Base-by-base conservation (phyloP, 805 yeast species). In the Candida adriatica region DNA sequence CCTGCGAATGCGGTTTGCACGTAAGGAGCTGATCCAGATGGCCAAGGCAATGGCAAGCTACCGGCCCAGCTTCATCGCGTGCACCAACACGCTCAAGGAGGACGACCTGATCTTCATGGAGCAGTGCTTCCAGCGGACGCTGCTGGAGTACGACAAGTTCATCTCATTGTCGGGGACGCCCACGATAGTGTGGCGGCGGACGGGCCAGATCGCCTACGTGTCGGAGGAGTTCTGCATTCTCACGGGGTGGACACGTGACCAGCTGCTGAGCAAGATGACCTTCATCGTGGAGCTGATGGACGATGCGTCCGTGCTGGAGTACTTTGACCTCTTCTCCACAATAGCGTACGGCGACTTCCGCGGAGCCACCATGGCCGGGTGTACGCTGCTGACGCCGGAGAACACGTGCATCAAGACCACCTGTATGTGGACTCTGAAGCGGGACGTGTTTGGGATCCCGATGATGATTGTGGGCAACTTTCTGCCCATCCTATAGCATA, bases 401-500 rank as follows among this genome's bases (percentile, higher is more conserved):
- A 56, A 54, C 10, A 71, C 73, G 34, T 55, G 53, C 16, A 71
- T 90, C 28, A 66, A 79, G 30, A 84, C 96, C 1, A 75, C 85
- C 18, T 79, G 94, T 47, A 79, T 83, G 48, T 85, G 96, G 94
- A 92, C 97, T 1, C 62, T 92, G 42, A 87, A 88, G 51, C 66
- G 96, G 53, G 97, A 90, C 53, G 94, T 90, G 13, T 90, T 92
- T 59, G 96, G 96, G 7, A 79, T 90, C 32, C 98, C 98, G 11
- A 80, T 92, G 86, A 88, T 90, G 94, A 80, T 92, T 15, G 73
- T 90, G 20, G 97, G 96, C 13, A 92, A 86, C 52, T 90, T 90
- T 53, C 63, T 90, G 46, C 97, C 96, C 0, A 79, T 85, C 17
- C 39, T 75, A 29, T 65, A 24, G 31, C 14, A 23, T 23, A 23